phyloP scores from a whole-genome alignment of 2,329 filamentous ascomycete genomes.

The Grosmannia penicillata region DNA sequence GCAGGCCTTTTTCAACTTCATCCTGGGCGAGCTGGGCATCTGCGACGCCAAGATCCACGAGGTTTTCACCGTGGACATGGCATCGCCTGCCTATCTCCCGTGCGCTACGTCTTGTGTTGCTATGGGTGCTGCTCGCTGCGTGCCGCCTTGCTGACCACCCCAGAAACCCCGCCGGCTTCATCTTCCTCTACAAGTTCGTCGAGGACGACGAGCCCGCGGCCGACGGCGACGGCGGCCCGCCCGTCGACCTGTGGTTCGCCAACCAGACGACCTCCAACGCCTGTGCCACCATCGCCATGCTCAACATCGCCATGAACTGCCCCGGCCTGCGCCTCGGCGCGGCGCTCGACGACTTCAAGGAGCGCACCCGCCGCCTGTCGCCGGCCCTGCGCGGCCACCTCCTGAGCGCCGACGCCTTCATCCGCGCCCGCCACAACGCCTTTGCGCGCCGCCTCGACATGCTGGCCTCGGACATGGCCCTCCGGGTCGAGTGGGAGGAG shows the following conservation, averaged over 20 bases:
- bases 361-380: conserved; percentile 51
- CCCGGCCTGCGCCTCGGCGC: conserved; percentile 50
- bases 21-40: conserved; percentile 67
- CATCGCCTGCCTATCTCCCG: conserved; percentile 47
- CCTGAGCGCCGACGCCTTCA: conserved; percentile 58
- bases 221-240: conserved; percentile 38
- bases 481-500: conserved; percentile 39
- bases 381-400: conserved; percentile 63
- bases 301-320: conserved; percentile 88
- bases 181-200: conserved; percentile 70
- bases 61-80: conserved; percentile 56
- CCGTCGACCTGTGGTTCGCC: conserved; percentile 30
- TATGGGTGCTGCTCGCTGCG: too few relatives aligned
- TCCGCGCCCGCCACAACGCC: conserved; percentile 75
- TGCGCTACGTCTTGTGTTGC: too few relatives aligned
- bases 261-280: conserved; percentile 81
- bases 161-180: conserved; percentile 67
- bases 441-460: conserved; percentile 71
- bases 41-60: conserved; percentile 61
- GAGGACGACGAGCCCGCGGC: conserved; percentile 35
- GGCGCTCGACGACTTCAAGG: conserved; percentile 58
- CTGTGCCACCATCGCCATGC: conserved; percentile 80
- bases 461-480: conserved; percentile 51
- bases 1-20: conserved; percentile 72
- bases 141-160: too few relatives aligned